A percentile compares a stretch with the other conserved stretches of the same genome.
Conservation (phyloP, 306 rosid genomes). For the Heteromeles arbutifolia region DNA sequence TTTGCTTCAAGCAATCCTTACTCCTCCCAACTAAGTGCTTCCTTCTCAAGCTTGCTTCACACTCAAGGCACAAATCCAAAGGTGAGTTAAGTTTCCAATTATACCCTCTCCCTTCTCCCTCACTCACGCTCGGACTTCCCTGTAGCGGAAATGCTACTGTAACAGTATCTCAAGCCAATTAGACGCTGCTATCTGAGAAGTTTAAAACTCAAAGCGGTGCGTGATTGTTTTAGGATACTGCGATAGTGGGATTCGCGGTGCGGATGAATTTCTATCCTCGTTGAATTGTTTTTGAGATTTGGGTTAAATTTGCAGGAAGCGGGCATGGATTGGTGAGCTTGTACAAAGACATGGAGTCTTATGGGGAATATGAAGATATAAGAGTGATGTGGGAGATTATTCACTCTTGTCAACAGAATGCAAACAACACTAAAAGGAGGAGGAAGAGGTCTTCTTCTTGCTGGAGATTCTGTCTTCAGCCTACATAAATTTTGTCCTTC, state of each 20-base stretch:
- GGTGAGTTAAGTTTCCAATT: constrained; percentile 27
- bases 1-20: constrained; percentile 44
- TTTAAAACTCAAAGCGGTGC: neutral
- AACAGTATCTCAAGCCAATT: neutral
- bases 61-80: constrained; percentile 32
- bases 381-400: constrained; percentile 88
- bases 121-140: neutral
- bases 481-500: constrained; percentile 20
- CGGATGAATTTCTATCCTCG: neutral
- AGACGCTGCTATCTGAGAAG: neutral
- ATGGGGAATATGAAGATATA: constrained; percentile 74
- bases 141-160: neutral
- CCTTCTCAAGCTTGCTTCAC: constrained; percentile 37
- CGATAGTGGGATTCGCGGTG: no score
- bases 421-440: constrained; percentile 13
- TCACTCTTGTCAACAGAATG: constrained; percentile 51
- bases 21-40: constrained; percentile 42
- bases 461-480: constrained; percentile 39
- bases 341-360: constrained; percentile 67
- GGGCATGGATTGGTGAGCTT: constrained; percentile 52
- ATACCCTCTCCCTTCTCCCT: neutral
- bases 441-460: constrained; percentile 23
- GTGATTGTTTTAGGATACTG: no score
- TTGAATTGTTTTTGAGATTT: neutral
- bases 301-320: constrained; percentile 35